These are phyloP conservation scores for Phytophthora melonis DNA, from an alignment of 352 stramenopile genomes.

Conservation along the genomic window DNA sequence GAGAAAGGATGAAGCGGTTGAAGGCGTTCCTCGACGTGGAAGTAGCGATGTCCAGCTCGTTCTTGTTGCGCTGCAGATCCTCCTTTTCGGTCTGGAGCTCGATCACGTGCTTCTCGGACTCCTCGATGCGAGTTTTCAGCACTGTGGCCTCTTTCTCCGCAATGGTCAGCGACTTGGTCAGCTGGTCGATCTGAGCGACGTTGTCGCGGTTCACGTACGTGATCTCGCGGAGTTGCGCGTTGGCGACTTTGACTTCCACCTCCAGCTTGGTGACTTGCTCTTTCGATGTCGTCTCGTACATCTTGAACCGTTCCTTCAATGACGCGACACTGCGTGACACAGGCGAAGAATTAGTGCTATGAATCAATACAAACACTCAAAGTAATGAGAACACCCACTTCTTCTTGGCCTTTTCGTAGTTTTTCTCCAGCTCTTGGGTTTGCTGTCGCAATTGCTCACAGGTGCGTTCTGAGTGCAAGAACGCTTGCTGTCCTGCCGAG, in stretches of 20 bases:
- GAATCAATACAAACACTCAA: neutral
- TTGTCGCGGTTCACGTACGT: slow-evolving; percentile 84
- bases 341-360: neutral
- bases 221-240: slow-evolving; percentile 74
- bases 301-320: slow-evolving; percentile 76
- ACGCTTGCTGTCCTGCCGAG: slow-evolving; percentile 78
- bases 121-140: slow-evolving; percentile 49
- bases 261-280: slow-evolving; percentile 85
- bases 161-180: slow-evolving; percentile 64
- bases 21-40: slow-evolving; percentile 68
- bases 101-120: slow-evolving; percentile 48
- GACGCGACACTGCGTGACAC: slow-evolving; percentile 54
- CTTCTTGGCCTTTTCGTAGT: slow-evolving; percentile 78
- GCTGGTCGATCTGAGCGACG: slow-evolving; percentile 60
- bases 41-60: slow-evolving; percentile 56
- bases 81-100: slow-evolving; percentile 67
- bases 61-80: slow-evolving; percentile 66
- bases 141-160: slow-evolving; percentile 59
- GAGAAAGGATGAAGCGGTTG: slow-evolving; percentile 58
- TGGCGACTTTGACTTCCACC: slow-evolving; percentile 82
- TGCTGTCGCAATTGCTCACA: slow-evolving; percentile 79
- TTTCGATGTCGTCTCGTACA: slow-evolving; percentile 80
- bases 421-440: slow-evolving; percentile 75
- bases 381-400: slow-evolving; percentile 46
- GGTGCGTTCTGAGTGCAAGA: slow-evolving; percentile 73